Percentiles rank a stretch among this genome's conserved stretches.
Evolutionary conservation across 352 stramenopile genomes (phyloP).

Genomic region (Stephanocyclus meneghinianus): DNA sequence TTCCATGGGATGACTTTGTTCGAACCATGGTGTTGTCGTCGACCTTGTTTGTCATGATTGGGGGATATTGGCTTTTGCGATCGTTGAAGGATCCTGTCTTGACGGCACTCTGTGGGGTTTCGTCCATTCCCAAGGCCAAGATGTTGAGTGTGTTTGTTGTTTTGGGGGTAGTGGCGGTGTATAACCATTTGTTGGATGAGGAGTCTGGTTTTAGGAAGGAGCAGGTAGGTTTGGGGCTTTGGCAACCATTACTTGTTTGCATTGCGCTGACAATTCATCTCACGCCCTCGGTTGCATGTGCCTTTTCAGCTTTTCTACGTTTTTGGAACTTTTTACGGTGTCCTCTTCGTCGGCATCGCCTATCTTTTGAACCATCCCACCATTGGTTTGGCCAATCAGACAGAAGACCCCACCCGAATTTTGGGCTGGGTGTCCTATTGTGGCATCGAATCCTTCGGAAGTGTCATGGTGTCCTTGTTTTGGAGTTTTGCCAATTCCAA

Average conservation of each 20-base stretch:
- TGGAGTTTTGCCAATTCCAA: conserved; percentile 88
- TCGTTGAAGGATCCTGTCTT: conserved; percentile 87
- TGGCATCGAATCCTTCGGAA: conserved; percentile 87
- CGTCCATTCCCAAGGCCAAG: conserved; percentile 86
- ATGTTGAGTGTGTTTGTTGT: conserved; percentile 86
- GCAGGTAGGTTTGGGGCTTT: conserved; percentile 6
- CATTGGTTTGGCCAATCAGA: conserved; percentile 82
- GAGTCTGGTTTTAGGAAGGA: conserved; percentile 51
- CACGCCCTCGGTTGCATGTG: background rate
- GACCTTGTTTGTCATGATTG: conserved; percentile 89
- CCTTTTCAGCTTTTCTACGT: conserved; percentile 83
- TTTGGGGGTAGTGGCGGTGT: conserved; percentile 82
- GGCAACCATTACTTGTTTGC: too few relatives aligned
- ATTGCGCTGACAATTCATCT: background rate
- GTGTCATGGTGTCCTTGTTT: conserved; percentile 86
- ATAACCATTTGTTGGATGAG: conserved; percentile 85
- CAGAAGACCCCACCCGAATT: conserved; percentile 70
- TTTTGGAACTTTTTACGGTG: conserved; percentile 85
- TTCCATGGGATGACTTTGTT: conserved; percentile 73
- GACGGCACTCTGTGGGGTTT: conserved; percentile 82
- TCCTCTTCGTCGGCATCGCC: conserved; percentile 79
- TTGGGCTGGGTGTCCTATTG: conserved; percentile 87
- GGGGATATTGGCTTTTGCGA: conserved; percentile 82
- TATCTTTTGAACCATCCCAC: conserved; percentile 79
- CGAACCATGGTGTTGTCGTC: conserved; percentile 82